Evolutionary conservation across 768 basidiomycete genomes (phyloP).

Genomic region (Harrya chromipes): DNA sequence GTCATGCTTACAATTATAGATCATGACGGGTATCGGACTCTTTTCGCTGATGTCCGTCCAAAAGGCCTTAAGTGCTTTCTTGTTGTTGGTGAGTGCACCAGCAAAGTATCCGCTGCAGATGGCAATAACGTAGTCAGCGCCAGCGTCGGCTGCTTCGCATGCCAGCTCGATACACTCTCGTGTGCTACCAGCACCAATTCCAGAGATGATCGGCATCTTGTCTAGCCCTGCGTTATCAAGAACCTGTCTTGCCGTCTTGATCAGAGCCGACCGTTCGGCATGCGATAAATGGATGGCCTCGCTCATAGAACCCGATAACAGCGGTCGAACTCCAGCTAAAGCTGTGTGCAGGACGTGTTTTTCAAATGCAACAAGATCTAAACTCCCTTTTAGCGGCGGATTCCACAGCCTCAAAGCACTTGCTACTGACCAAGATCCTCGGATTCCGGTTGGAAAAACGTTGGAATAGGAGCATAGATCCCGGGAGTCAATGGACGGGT

Average conservation of each 20-base stretch:
- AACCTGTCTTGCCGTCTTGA: conserved; percentile 63
- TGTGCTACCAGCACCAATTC: conserved; percentile 82
- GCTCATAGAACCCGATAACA: conserved; percentile 82
- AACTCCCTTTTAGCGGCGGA: background rate
- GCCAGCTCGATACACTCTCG: conserved; percentile 76
- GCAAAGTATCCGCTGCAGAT: conserved; percentile 88
- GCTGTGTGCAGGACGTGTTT: conserved; percentile 64
- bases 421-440: conserved; percentile 75
- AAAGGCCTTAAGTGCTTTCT: conserved; percentile 71
- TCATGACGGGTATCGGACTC: conserved; percentile 82
- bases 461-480: conserved; percentile 81
- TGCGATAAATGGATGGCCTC: conserved; percentile 76
- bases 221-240: conserved; percentile 63
- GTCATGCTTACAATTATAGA: conserved; percentile 73
- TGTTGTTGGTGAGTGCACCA: conserved; percentile 60
- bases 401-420: conserved; percentile 1
- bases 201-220: conserved; percentile 69
- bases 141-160: conserved; percentile 75
- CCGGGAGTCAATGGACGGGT: conserved; percentile 66
- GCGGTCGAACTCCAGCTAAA: conserved; percentile 62
- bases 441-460: conserved; percentile 72
- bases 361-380: conserved; percentile 66
- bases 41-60: conserved; percentile 74
- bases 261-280: conserved; percentile 61
- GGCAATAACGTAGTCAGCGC: conserved; percentile 84